These are phyloP conservation scores for Colletotrichum tanaceti DNA, from an alignment of 2,329 filamentous ascomycete species.

Conservation along the genomic window DNA sequence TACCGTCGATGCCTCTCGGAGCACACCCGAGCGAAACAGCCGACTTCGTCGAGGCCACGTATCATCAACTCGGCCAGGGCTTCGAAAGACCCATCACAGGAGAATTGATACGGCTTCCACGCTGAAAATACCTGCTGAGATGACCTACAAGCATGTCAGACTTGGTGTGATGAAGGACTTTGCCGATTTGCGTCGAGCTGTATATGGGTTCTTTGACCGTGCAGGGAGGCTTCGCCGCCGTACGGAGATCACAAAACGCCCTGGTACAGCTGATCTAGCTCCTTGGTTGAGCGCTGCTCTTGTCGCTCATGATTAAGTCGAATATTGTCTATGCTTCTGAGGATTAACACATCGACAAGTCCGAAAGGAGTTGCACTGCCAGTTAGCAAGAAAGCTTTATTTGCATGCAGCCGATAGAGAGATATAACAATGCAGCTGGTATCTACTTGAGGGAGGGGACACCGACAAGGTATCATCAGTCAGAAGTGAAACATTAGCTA, in stretches of 20 bases:
- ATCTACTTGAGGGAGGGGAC: too few species aligned
- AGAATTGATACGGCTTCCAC: neutral
- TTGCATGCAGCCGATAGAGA: too few species aligned
- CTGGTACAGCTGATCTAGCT: neutral
- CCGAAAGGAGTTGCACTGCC: neutral
- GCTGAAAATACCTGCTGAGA: neutral
- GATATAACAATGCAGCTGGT: too few species aligned
- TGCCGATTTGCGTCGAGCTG: neutral
- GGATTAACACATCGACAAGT: neutral
- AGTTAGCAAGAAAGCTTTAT: too few species aligned
- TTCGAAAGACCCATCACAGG: neutral
- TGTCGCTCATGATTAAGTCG: neutral
- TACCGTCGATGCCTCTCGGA: neutral
- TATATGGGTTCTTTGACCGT: neutral
- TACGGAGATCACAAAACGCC: neutral
- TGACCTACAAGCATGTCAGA: conserved; percentile 1
- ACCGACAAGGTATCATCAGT: too few species aligned
- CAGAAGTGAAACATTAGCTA: too few species aligned
- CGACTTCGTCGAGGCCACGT: neutral
- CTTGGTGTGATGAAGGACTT: conserved; percentile 2
- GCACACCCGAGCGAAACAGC: neutral
- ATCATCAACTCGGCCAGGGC: neutral
- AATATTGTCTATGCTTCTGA: neutral
- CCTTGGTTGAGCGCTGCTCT: neutral
- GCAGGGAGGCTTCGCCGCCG: neutral